A percentile compares a stretch with the other conserved stretches of the same genome.
These are phyloP conservation scores for Erythrophleum fordii DNA, from an alignment of 306 rosid species.

Conservation along the genomic window DNA sequence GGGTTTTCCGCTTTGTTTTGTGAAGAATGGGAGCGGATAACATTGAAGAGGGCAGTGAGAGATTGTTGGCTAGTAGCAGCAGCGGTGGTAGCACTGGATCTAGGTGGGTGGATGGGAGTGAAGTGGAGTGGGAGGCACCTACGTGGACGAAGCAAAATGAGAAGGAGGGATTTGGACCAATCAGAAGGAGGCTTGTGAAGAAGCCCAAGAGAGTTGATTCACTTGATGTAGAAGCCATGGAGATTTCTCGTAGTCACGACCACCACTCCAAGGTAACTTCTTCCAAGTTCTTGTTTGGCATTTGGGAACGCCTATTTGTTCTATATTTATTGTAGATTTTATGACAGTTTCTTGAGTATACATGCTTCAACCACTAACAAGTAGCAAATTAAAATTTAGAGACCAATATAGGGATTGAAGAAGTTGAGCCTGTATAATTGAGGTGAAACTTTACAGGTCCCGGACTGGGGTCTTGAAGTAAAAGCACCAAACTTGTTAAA, in stretches of 20 bases:
- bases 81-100: slow-evolving; percentile 49
- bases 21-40: slow-evolving; percentile 45
- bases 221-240: slow-evolving; percentile 75
- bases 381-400: background rate
- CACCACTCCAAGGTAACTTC: slow-evolving; percentile 56
- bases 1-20: slow-evolving; percentile 29
- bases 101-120: slow-evolving; percentile 80
- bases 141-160: slow-evolving; percentile 46
- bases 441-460: background rate
- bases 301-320: too few relatives aligned
- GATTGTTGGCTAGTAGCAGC: slow-evolving; percentile 36
- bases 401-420: background rate
- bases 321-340: background rate
- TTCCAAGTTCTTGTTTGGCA: background rate
- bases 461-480: background rate
- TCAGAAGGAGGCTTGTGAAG: slow-evolving; percentile 66
- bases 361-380: background rate
- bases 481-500: background rate
- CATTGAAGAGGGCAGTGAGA: slow-evolving; percentile 63
- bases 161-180: slow-evolving; percentile 44
- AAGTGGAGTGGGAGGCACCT: slow-evolving; percentile 61
- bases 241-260: slow-evolving; percentile 54
- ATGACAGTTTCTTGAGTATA: background rate
- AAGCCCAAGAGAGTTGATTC: slow-evolving; percentile 73
- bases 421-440: background rate